Evolutionary conservation across 129 eudicot species (phyloP).

Genomic region (Flaveria brownii): DNA sequence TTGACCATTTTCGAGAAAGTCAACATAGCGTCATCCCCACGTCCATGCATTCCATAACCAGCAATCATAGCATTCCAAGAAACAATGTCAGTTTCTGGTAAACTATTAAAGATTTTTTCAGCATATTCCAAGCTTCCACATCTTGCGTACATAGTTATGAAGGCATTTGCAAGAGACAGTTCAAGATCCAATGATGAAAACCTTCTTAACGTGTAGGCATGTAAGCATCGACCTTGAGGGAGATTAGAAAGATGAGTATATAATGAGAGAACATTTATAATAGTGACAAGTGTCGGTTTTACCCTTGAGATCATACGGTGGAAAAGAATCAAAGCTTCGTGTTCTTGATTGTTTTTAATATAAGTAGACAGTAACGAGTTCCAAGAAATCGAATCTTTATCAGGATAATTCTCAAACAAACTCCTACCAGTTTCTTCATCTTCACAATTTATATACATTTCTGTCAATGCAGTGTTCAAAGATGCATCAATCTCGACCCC

Average conservation of each 20-base stretch:
- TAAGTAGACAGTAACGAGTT: slow-evolving; percentile 56
- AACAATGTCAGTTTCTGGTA: slow-evolving; percentile 38
- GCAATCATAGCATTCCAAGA: slow-evolving; percentile 64
- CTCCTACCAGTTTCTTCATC: slow-evolving; percentile 42
- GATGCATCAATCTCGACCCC: slow-evolving; percentile 40
- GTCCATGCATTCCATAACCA: slow-evolving; percentile 62
- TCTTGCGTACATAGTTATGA: slow-evolving; percentile 63
- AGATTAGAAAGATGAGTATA: slow-evolving; percentile 53
- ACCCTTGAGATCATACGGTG: slow-evolving; percentile 43
- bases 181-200: slow-evolving; percentile 33
- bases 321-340: slow-evolving; percentile 47
- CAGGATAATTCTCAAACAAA: slow-evolving; percentile 42
- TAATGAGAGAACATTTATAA: slow-evolving; percentile 49
- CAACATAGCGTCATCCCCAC: slow-evolving; percentile 49
- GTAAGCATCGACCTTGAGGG: slow-evolving; percentile 57
- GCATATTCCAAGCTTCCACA: slow-evolving; percentile 60
- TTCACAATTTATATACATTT: slow-evolving; percentile 57
- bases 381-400: slow-evolving; percentile 57
- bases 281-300: slow-evolving; percentile 47
- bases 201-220: slow-evolving; percentile 50
- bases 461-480: slow-evolving; percentile 52
- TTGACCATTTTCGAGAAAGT: slow-evolving; percentile 51
- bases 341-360: slow-evolving; percentile 35
- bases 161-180: slow-evolving; percentile 50
- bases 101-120: slow-evolving; percentile 36